Evolutionary conservation across 139 green algal genomes (phyloP).

Genomic region (Micromonas commoda): DNA sequence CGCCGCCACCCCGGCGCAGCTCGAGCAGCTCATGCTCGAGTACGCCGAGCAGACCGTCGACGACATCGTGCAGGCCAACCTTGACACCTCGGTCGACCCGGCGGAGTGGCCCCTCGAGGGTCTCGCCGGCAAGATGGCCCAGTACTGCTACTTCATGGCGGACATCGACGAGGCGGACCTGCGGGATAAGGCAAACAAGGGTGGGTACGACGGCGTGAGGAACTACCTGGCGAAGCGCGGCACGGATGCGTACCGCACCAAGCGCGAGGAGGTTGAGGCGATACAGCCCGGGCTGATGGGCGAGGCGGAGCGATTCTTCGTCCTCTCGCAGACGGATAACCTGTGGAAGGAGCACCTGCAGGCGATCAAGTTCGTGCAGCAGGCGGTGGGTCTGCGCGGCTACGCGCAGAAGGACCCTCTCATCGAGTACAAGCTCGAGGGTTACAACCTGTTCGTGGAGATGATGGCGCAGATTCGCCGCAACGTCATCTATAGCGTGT

Average conservation of each 20-base stretch:
- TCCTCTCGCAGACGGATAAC: slow-evolving; percentile 90
- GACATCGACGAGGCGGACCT: slow-evolving; percentile 14
- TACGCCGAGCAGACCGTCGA: slow-evolving; percentile 91
- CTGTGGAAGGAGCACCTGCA: slow-evolving; percentile 97
- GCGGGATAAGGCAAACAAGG: slow-evolving; percentile 1
- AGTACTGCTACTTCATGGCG: slow-evolving; percentile 82
- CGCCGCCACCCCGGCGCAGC: slow-evolving; percentile 44
- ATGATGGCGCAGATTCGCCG: slow-evolving; percentile 83
- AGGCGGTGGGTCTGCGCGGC: slow-evolving; percentile 84
- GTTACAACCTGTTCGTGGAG: slow-evolving; percentile 78
- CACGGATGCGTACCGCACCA: slow-evolving; percentile 32
- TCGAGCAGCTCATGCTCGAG: slow-evolving; percentile 75
- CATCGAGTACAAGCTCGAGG: slow-evolving; percentile 99
- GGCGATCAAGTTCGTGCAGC: slow-evolving; percentile 96
- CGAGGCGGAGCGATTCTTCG: slow-evolving; percentile 88
- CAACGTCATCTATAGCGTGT: slow-evolving; percentile 98
- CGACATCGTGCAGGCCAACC: slow-evolving; percentile 95
- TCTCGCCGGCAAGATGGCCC: slow-evolving; percentile 80
- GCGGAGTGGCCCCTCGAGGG: slow-evolving; percentile 76
- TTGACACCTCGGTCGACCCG: slow-evolving; percentile 53
- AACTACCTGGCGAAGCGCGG: slow-evolving; percentile 33
- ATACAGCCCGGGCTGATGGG: slow-evolving; percentile 38
- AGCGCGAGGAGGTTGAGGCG: slow-evolving; percentile 56
- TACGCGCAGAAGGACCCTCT: slow-evolving; percentile 88
- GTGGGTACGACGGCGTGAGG: slow-evolving; percentile 31